Evolutionary conservation across 306 rosid genomes (phyloP).

Genomic region (Fagus crenata): DNA sequence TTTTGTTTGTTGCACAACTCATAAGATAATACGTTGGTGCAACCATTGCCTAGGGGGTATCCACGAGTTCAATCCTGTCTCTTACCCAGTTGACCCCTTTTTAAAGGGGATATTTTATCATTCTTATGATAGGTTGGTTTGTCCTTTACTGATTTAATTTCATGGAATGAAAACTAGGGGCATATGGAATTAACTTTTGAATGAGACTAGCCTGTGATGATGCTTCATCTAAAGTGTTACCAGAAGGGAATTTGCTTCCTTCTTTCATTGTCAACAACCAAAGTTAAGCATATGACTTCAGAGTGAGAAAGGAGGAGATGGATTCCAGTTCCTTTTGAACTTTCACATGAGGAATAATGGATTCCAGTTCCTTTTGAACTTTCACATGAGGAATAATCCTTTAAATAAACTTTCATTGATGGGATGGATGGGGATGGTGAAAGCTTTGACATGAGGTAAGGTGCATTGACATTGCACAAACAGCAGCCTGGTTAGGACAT

Average conservation of each 20-base stretch:
- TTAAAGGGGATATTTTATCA: not conserved
- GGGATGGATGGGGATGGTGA: not conserved
- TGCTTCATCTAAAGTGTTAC: not conserved
- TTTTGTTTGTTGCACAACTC: not conserved
- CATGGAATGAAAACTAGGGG: not conserved
- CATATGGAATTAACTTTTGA: not conserved
- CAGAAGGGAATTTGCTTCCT: not conserved
- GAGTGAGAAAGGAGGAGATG: not conserved
- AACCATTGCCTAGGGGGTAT: not conserved
- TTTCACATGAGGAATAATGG: too few relatives aligned
- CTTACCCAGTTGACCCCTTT: not conserved
- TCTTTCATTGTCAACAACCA: not conserved
- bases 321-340: not conserved
- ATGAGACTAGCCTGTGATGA: not conserved
- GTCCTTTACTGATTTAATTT: not conserved
- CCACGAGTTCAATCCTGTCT: not conserved
- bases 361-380: too few relatives aligned
- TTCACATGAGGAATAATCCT: not conserved
- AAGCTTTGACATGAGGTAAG: not conserved
- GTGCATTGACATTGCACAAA: not conserved
- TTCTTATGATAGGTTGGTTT: not conserved
- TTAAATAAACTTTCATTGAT: not conserved
- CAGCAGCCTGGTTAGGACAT: not conserved
- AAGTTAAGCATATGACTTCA: not conserved
- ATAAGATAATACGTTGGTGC: not conserved